phyloP scores from a whole-genome alignment of 495 filamentous ascomycete species.

The Xylaria venustula region DNA sequence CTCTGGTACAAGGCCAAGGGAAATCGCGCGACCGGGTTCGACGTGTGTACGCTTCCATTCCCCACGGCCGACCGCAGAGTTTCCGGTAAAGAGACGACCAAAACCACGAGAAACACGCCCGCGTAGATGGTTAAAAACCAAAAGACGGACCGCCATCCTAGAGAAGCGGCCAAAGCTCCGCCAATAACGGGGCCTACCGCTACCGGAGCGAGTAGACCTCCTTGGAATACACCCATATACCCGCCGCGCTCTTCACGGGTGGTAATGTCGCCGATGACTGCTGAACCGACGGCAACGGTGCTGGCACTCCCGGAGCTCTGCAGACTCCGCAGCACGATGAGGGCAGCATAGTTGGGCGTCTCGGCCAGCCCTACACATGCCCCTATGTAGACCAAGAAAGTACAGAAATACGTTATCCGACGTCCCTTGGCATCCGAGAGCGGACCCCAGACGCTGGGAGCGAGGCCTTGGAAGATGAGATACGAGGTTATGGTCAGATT shows the following conservation, averaged over 20 bases:
- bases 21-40: constrained; percentile 28
- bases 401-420: constrained; percentile 44
- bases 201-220: constrained; percentile 45
- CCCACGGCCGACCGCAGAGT: constrained; percentile 53
- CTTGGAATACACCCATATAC: constrained; percentile 56
- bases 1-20: constrained; percentile 39
- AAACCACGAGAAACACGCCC: constrained; percentile 40
- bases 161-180: constrained; percentile 47
- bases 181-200: constrained; percentile 57
- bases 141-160: constrained; percentile 59
- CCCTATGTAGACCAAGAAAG: constrained; percentile 47
- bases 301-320: constrained; percentile 53
- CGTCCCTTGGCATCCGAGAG: constrained; percentile 51
- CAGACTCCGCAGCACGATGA: constrained; percentile 48
- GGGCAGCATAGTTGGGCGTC: constrained; percentile 43
- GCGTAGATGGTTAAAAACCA: constrained; percentile 55
- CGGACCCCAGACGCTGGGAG: constrained; percentile 52
- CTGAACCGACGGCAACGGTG: constrained; percentile 55
- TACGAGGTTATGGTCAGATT: constrained; percentile 55
- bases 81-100: constrained; percentile 51
- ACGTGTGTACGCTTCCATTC: constrained; percentile 43
- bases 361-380: constrained; percentile 50
- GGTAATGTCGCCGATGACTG: constrained; percentile 57
- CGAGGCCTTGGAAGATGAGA: constrained; percentile 51
- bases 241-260: constrained; percentile 52